These are phyloP conservation scores for Ceratocystis eucalypticola DNA, from an alignment of 2,329 filamentous ascomycete species.

Conservation along the genomic window DNA sequence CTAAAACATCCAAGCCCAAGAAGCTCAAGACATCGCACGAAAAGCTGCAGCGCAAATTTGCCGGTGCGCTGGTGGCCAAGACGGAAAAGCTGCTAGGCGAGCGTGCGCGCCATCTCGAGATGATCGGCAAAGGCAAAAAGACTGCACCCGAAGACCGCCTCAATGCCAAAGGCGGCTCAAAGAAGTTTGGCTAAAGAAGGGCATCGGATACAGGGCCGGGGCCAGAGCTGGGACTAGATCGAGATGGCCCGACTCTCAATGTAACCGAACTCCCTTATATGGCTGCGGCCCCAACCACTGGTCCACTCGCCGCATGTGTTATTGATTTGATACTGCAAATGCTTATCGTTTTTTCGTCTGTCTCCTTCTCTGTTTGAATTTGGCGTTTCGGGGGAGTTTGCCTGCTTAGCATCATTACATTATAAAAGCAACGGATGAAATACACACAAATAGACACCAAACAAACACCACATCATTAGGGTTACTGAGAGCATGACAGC, in stretches of 20 bases:
- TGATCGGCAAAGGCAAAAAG: slow-evolving; percentile 45
- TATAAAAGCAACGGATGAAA: neutral
- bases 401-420: neutral
- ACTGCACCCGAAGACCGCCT: slow-evolving; percentile 24
- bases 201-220: neutral
- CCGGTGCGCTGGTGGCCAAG: slow-evolving; percentile 38
- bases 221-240: neutral
- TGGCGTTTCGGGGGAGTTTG: slow-evolving; percentile 9
- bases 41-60: slow-evolving; percentile 42
- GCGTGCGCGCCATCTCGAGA: slow-evolving; percentile 45
- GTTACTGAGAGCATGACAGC: no score
- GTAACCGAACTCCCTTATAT: no score
- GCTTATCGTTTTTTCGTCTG: neutral
- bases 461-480: no score
- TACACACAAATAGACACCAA: neutral
- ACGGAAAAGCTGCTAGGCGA: slow-evolving; percentile 47
- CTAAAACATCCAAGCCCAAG: slow-evolving; percentile 38
- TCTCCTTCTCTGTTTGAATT: slow-evolving; percentile 1
- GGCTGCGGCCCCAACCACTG: no score
- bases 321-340: neutral
- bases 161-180: slow-evolving; percentile 34
- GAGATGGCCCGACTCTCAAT: no score
- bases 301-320: neutral
- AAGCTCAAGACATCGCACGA: slow-evolving; percentile 34
- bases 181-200: slow-evolving; percentile 40